phyloP scores from a whole-genome alignment of 1,284 basidiomycete genomes.

The Moniliella sp. region DNA sequence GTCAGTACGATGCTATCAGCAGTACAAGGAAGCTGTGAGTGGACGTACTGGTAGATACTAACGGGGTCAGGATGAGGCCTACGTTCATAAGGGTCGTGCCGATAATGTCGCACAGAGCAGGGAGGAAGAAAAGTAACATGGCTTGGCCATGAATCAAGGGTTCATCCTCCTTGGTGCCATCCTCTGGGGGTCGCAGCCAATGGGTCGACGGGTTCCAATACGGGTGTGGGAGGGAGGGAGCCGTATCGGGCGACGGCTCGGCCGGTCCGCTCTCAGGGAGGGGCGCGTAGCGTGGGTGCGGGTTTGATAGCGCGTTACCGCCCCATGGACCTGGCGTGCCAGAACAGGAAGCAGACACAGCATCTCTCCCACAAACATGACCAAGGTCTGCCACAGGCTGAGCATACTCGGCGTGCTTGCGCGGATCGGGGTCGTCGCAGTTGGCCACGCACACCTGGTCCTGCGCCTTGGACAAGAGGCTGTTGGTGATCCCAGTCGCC shows the following conservation, averaged over 20 bases:
- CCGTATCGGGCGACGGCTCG: too few relatives aligned
- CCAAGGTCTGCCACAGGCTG: conserved; percentile 32
- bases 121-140: conserved; percentile 49
- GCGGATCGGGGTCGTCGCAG: conserved; percentile 18
- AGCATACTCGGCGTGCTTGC: conserved; percentile 13
- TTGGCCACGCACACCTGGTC: conserved; percentile 35
- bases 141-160: not conserved
- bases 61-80: conserved; percentile 79
- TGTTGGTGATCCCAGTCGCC: conserved; percentile 36
- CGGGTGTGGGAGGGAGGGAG: too few relatives aligned
- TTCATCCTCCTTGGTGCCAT: conserved; percentile 3
- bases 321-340: too few relatives aligned
- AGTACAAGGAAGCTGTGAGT: not conserved
- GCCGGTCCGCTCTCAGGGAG: too few relatives aligned
- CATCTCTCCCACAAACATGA: conserved; percentile 35
- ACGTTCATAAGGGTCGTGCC: conserved; percentile 85
- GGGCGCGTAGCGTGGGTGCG: too few relatives aligned
- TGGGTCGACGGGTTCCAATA: too few relatives aligned
- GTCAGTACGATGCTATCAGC: not conserved
- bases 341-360: conserved; percentile 24
- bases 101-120: conserved; percentile 66
- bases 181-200: too few relatives aligned
- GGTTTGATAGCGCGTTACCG: too few relatives aligned
- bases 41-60: conserved; percentile 53
- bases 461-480: conserved; percentile 26